phyloP scores from a whole-genome alignment of 2,329 filamentous ascomycete species.

The Uncinocarpus reesii region DNA sequence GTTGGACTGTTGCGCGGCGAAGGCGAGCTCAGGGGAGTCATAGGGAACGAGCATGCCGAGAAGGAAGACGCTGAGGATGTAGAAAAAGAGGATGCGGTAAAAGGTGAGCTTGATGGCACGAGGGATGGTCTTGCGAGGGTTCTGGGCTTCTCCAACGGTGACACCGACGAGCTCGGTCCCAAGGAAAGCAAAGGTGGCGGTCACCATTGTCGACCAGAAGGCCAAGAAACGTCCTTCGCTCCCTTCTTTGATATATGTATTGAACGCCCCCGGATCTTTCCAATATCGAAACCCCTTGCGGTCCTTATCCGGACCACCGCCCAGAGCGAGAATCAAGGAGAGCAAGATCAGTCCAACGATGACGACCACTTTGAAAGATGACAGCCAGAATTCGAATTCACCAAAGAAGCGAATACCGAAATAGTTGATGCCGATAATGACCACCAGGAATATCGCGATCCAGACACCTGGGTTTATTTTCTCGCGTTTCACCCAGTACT shows the following conservation, averaged over 20 bases:
- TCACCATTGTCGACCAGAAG: conserved; percentile 51
- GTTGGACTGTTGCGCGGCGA: conserved; percentile 46
- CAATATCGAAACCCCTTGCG: conserved; percentile 58
- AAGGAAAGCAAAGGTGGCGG: conserved; percentile 30
- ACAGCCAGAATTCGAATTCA: conserved; percentile 53
- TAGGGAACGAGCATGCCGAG: conserved; percentile 58
- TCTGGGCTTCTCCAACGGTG: conserved; percentile 46
- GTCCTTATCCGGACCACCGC: conserved; percentile 55
- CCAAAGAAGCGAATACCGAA: conserved; percentile 61
- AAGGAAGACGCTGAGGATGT: conserved; percentile 46
- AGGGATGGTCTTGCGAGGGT: conserved; percentile 45
- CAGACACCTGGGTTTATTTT: conserved; percentile 67
- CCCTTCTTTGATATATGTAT: conserved; percentile 37
- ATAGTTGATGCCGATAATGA: conserved; percentile 57
- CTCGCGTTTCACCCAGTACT: conserved; percentile 60
- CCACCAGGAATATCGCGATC: conserved; percentile 59
- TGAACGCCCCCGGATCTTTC: conserved; percentile 52
- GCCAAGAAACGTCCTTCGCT: conserved; percentile 47
- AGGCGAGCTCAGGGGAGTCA: conserved; percentile 47
- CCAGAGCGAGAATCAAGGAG: conserved; percentile 52
- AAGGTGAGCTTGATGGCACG: conserved; percentile 46
- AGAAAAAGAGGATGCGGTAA: conserved; percentile 48
- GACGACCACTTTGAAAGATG: conserved; percentile 58
- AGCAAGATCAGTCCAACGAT: conserved; percentile 58
- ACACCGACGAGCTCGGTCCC: conserved; percentile 44